Percentiles rank a stretch among this genome's conserved stretches.
These are phyloP conservation scores for Chaetomium tenue DNA, from an alignment of 495 filamentous ascomycete genomes.

Conservation along the genomic window DNA sequence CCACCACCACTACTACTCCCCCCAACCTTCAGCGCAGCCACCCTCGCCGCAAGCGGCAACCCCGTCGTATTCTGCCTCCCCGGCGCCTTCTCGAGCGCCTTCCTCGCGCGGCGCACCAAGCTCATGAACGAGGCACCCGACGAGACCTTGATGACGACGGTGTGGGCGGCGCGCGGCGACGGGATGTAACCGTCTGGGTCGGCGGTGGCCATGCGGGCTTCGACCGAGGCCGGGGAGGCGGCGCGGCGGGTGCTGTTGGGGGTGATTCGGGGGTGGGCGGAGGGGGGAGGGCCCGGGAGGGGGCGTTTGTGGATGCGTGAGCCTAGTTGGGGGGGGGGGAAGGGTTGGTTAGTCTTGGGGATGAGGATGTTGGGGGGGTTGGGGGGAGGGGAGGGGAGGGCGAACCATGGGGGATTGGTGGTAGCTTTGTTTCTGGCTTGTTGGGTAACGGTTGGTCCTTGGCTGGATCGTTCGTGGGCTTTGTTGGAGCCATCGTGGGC, in stretches of 20 bases:
- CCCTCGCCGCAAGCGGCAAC: conserved; percentile 43
- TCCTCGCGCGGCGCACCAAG: conserved; percentile 75
- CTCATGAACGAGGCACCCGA: conserved; percentile 72
- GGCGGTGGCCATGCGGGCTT: conserved; percentile 40
- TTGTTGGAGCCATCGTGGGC: conserved; percentile 6
- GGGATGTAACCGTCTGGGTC: conserved; percentile 66
- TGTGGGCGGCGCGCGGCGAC: conserved; percentile 53
- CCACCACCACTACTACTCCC: background rate
- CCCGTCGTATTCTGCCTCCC: conserved; percentile 44
- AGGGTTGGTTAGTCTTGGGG: background rate
- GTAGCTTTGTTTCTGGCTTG: conserved; percentile 42
- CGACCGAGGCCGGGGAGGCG: conserved; percentile 2
- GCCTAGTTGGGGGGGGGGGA: conserved; percentile 18
- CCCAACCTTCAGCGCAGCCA: conserved; percentile 39
- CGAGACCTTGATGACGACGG: conserved; percentile 70
- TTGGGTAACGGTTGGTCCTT: conserved; percentile 23
- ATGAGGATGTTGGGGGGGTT: conserved; percentile 1
- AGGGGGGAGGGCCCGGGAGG: conserved; percentile 23
- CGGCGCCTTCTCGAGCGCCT: conserved; percentile 66
- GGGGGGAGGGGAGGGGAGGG: conserved; percentile 1
- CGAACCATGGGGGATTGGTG: conserved; percentile 49
- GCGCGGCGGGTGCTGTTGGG: no score
- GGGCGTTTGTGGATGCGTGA: conserved; percentile 33
- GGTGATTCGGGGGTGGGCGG: conserved; percentile 10
- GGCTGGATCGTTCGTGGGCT: background rate